These are phyloP conservation scores for Suhomyces vadensis DNA, from an alignment of 805 yeast genomes.

Conservation along the genomic window DNA sequence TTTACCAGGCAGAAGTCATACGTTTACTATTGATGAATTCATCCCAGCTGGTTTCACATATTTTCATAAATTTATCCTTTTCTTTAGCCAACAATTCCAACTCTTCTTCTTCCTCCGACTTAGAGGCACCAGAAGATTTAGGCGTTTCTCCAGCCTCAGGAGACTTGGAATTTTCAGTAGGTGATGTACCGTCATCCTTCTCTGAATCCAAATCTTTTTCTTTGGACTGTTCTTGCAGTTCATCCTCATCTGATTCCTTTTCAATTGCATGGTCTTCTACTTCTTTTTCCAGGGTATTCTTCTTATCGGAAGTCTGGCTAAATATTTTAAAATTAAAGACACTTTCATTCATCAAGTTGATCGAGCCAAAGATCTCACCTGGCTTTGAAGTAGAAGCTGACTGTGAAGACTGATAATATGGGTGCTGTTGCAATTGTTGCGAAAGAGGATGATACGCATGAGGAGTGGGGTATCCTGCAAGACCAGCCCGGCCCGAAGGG, in stretches of 20 bases:
- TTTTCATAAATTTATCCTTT: constrained; percentile 41
- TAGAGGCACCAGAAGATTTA: not conserved
- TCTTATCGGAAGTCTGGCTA: constrained; percentile 2
- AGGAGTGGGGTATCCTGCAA: not conserved
- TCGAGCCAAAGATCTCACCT: constrained; percentile 35
- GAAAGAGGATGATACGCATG: not conserved
- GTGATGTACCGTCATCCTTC: too few species aligned
- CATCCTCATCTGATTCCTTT: constrained; percentile 5
- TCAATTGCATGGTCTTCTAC: constrained; percentile 9
- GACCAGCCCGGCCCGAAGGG: not conserved
- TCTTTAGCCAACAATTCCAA: constrained; percentile 22
- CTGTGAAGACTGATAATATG: not conserved
- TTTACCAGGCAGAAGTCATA: constrained; percentile 3
- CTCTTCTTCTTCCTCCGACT: not conserved
- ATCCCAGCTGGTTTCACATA: constrained; percentile 48
- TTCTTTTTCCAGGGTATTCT: constrained; percentile 7
- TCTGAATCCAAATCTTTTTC: too few species aligned
- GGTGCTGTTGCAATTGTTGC: not conserved
- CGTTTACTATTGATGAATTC: constrained; percentile 26
- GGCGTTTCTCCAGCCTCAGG: not conserved
- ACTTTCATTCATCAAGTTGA: constrained; percentile 38
- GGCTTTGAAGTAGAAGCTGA: not conserved
- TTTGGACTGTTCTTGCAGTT: not conserved
- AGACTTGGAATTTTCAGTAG: not conserved
- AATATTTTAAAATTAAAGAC: constrained; percentile 37